Evolutionary conservation across 2,329 filamentous ascomycete genomes (phyloP).

Genomic region (Phaeophleospora eucalypticola): DNA sequence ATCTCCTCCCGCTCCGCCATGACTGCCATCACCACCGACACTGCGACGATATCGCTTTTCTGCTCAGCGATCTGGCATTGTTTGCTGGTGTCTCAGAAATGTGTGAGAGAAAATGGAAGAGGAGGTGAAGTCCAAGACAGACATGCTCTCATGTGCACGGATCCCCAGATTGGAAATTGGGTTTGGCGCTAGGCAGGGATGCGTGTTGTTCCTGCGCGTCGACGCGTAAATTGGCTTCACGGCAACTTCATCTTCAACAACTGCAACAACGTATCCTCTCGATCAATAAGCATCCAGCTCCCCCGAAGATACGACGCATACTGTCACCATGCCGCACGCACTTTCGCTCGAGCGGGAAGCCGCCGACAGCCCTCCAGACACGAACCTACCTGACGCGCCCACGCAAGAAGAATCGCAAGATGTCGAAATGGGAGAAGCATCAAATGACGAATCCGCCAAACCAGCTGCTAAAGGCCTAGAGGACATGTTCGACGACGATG

Average conservation of each 20-base stretch:
- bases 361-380: slow-evolving; percentile 30
- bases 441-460: slow-evolving; percentile 10
- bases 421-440: slow-evolving; percentile 16
- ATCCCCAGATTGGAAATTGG: neutral
- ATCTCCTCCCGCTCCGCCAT: neutral
- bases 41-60: no score
- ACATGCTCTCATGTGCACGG: neutral
- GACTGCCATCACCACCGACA: slow-evolving; percentile 7
- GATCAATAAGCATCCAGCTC: no score
- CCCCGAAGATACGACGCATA: neutral
- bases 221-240: slow-evolving; percentile 1
- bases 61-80: no score
- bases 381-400: slow-evolving; percentile 33
- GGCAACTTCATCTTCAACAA: neutral
- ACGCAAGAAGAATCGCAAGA: slow-evolving; percentile 19
- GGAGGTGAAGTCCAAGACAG: neutral
- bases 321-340: slow-evolving; percentile 43
- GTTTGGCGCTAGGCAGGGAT: slow-evolving; percentile 2
- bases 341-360: slow-evolving; percentile 32
- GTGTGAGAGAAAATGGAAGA: neutral
- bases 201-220: neutral
- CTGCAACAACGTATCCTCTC: no score
- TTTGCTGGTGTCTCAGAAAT: neutral
- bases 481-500: slow-evolving; percentile 57
- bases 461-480: slow-evolving; percentile 40